Evolutionary conservation across 176 grass and related monocot species (phyloP).

Genomic region (Coix lacrymajobi): DNA sequence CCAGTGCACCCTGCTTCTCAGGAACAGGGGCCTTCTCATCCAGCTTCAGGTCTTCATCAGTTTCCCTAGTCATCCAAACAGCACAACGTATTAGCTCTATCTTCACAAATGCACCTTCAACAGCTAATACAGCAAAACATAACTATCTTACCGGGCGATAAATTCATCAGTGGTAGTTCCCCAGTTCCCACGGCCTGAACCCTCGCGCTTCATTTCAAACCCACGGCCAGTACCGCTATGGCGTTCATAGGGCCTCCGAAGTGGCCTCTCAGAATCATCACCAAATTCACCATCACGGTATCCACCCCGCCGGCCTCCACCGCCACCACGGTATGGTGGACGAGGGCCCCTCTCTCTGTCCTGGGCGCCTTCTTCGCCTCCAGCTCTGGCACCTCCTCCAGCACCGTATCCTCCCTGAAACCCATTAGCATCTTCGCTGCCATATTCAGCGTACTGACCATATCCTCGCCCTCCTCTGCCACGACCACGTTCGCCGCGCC

Average conservation of each 20-base stretch:
- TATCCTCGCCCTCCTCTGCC: conserved; percentile 55
- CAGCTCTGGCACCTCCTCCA: conserved; percentile 36
- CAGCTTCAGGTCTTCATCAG: conserved; percentile 45
- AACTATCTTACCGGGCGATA: conserved; percentile 39
- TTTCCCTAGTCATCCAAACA: conserved; percentile 60
- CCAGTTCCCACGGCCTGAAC: conserved; percentile 87
- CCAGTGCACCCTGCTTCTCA: conserved; percentile 57
- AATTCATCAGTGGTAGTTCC: conserved; percentile 68
- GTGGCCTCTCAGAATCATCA: conserved; percentile 50
- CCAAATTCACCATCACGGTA: conserved; percentile 48
- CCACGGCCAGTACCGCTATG: conserved; percentile 80
- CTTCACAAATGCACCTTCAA: neutral
- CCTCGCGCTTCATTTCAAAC: conserved; percentile 73
- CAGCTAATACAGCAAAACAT: neutral
- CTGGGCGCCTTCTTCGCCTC: conserved; percentile 43
- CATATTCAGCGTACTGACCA: conserved; percentile 42
- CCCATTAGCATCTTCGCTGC: conserved; percentile 50
- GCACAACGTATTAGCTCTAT: neutral
- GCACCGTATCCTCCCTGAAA: conserved; percentile 46
- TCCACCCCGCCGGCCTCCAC: conserved; percentile 43
- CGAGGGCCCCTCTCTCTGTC: conserved; percentile 47
- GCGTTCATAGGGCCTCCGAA: conserved; percentile 64
- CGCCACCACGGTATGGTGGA: conserved; percentile 40
- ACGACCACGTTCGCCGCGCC: conserved; percentile 48
- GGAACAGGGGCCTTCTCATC: conserved; percentile 51